These are phyloP conservation scores for Pythium diclinum DNA, from an alignment of 352 stramenopile species.

Conservation along the genomic window DNA sequence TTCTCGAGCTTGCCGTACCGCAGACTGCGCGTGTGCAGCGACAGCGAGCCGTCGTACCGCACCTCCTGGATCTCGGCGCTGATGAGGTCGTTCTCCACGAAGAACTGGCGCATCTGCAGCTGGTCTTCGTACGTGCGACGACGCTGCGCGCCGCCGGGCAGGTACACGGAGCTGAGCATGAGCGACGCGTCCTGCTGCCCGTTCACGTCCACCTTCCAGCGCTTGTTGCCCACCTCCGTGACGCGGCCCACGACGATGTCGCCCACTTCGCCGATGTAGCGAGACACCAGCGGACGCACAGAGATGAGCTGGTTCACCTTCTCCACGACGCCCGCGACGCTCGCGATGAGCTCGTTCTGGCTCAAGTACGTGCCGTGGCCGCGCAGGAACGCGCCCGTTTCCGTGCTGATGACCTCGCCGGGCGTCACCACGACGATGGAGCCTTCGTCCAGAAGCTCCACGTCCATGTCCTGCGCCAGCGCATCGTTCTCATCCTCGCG, in stretches of 20 bases:
- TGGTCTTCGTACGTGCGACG: constrained; percentile 96
- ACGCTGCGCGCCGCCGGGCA: constrained; percentile 94
- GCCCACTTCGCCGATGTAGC: constrained; percentile 94
- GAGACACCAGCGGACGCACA: constrained; percentile 87
- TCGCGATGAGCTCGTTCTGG: constrained; percentile 87
- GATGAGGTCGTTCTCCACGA: constrained; percentile 95
- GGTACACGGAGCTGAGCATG: constrained; percentile 93
- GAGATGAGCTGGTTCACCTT: constrained; percentile 96
- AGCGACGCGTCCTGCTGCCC: constrained; percentile 83
- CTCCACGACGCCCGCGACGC: constrained; percentile 92
- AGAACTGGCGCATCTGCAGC: constrained; percentile 95
- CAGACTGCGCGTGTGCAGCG: constrained; percentile 92
- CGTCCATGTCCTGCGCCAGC: constrained; percentile 13
- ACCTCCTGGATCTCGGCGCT: constrained; percentile 89
- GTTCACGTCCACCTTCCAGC: constrained; percentile 95
- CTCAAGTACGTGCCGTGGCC: constrained; percentile 95
- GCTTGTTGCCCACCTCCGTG: constrained; percentile 90
- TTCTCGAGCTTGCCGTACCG: constrained; percentile 96
- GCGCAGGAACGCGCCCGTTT: constrained; percentile 80
- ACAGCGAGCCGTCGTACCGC: constrained; percentile 90
- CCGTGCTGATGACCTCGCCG: constrained; percentile 73
- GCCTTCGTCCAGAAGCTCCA: constrained; percentile 35
- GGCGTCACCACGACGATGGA: constrained; percentile 70
- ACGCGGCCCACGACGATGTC: constrained; percentile 97
- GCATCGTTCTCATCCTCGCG: constrained; percentile 13